Percentiles rank a stretch among this genome's conserved stretches.
Evolutionary conservation across 2,329 filamentous ascomycete genomes (phyloP).

Genomic region (Pseudocercospora vitis): DNA sequence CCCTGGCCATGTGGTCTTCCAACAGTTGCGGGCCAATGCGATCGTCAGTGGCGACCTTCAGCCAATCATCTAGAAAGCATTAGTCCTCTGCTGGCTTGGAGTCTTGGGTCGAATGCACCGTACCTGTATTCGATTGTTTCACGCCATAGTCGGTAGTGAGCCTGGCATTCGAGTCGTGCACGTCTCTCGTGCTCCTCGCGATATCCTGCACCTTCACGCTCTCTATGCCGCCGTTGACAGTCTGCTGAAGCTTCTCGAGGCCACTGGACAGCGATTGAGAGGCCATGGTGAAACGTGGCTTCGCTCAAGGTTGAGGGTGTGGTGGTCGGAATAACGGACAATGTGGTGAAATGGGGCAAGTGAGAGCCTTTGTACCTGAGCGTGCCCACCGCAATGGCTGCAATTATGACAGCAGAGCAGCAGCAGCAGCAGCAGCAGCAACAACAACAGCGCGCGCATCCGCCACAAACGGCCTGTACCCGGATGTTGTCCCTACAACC

Average conservation of each 20-base stretch:
- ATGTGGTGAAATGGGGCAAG: too few species aligned
- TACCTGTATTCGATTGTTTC: constrained; percentile 63
- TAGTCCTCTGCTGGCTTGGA: background rate
- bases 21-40: constrained; percentile 66
- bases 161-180: constrained; percentile 54
- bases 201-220: constrained; percentile 63
- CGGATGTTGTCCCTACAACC: background rate
- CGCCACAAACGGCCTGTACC: too few species aligned
- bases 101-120: background rate
- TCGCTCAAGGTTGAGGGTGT: background rate
- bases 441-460: background rate
- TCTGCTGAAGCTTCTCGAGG: constrained; percentile 33
- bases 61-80: constrained; percentile 65
- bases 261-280: constrained; percentile 26
- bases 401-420: too few species aligned
- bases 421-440: too few species aligned
- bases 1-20: constrained; percentile 70
- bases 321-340: background rate
- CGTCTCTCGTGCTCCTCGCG: constrained; percentile 58
- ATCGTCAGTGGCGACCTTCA: constrained; percentile 63
- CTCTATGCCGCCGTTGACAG: constrained; percentile 38
- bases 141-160: constrained; percentile 78
- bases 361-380: too few species aligned
- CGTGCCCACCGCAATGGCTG: background rate
- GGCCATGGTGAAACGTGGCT: constrained; percentile 21